Conservation (phyloP, 805 yeast species). For the Wickerhamomyces chambardii region DNA sequence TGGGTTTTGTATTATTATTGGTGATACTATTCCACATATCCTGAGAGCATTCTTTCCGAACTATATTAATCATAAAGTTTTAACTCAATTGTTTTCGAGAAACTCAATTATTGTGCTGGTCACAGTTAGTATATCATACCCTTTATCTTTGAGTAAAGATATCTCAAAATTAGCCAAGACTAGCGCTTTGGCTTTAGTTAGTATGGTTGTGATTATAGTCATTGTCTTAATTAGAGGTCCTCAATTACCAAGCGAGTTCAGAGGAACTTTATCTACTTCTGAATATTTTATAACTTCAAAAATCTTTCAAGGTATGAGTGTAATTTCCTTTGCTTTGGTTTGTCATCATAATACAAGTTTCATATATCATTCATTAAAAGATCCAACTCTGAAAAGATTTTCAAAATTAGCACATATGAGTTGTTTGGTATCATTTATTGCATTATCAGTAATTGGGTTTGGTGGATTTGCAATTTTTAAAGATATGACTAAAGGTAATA, state of each 20-base stretch:
- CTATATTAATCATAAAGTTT: constrained; percentile 20
- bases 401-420: constrained; percentile 75
- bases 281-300: constrained; percentile 50
- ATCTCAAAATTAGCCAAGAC: constrained; percentile 84
- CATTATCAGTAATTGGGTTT: constrained; percentile 70
- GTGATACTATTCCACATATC: constrained; percentile 93
- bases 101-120: constrained; percentile 63
- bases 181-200: constrained; percentile 73
- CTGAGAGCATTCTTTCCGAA: constrained; percentile 53
- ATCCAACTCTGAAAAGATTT: constrained; percentile 71
- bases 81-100: constrained; percentile 52
- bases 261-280: constrained; percentile 34
- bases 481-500: constrained; percentile 74
- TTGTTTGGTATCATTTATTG: constrained; percentile 71
- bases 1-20: constrained; percentile 91
- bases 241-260: constrained; percentile 32
- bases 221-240: constrained; percentile 76
- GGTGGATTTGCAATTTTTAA: constrained; percentile 74
- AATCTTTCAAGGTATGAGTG: constrained; percentile 86
- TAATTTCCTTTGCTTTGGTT: constrained; percentile 89
- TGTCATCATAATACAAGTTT: constrained; percentile 93
- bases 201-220: constrained; percentile 72
- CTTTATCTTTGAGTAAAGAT: constrained; percentile 71
- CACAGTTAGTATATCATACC: constrained; percentile 69
- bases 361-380: constrained; percentile 74